phyloP scores from a whole-genome alignment of 768 basidiomycete genomes.

The Pleurotus giganteus region DNA sequence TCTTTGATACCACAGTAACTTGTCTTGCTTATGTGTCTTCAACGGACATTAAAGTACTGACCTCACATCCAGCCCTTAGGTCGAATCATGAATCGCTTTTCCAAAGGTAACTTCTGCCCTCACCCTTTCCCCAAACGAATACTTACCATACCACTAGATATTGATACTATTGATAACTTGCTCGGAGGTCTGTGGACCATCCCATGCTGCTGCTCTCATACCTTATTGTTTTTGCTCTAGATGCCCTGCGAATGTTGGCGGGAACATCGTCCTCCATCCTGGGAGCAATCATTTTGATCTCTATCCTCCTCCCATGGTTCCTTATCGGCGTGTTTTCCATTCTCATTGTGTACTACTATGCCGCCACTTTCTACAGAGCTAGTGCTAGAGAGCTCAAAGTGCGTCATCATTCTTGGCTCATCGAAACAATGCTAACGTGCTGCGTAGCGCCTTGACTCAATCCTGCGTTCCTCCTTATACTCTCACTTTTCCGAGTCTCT shows the following conservation, averaged over 20 bases:
- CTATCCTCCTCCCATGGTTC: conserved; percentile 82
- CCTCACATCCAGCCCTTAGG: conserved; percentile 59
- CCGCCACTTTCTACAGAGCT: conserved; percentile 70
- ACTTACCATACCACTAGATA: conserved; percentile 38
- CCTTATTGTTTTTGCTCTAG: conserved; percentile 24
- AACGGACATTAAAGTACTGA: conserved; percentile 6
- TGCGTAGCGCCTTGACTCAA: conserved; percentile 65
- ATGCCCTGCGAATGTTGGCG: conserved; percentile 73
- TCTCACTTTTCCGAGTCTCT: conserved; percentile 92
- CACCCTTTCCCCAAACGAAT: not conserved
- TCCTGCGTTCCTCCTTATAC: conserved; percentile 85
- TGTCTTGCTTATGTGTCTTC: not conserved
- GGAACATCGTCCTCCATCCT: conserved; percentile 61
- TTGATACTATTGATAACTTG: conserved; percentile 78
- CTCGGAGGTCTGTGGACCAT: conserved; percentile 45
- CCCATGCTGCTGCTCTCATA: not conserved
- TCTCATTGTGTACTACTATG: conserved; percentile 59
- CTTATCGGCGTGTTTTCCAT: conserved; percentile 69
- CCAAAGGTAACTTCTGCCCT: conserved; percentile 50
- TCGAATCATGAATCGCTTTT: conserved; percentile 88
- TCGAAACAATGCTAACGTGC: not conserved
- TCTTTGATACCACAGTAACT: conserved; percentile 81
- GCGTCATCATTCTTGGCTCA: conserved; percentile 10
- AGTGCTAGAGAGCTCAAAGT: conserved; percentile 82
- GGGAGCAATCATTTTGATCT: conserved; percentile 77